Conservation (phyloP, 345 rosid species). For the Eucalyptus caleyi region DNA sequence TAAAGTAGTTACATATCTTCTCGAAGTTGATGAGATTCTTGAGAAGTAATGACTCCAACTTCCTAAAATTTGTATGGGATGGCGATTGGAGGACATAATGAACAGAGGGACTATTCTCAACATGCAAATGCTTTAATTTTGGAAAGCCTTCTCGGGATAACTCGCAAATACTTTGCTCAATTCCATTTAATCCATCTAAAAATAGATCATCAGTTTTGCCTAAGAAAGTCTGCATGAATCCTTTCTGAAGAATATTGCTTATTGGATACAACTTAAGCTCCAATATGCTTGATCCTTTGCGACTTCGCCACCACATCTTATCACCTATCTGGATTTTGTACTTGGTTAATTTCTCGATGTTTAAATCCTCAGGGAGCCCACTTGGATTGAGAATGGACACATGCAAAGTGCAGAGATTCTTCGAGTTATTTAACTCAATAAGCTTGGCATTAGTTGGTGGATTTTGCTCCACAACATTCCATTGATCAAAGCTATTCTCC, state of each 20-base stretch:
- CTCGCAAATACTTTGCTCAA: no score
- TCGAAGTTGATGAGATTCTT: no score
- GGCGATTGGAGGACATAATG: no score
- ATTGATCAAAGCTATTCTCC: fast-evolving
- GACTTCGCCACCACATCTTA: fast-evolving
- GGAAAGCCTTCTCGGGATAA: no score
- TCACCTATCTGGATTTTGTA: fast-evolving
- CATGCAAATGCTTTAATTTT: no score
- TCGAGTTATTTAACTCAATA: not conserved
- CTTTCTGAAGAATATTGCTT: no score
- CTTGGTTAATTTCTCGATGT: fast-evolving
- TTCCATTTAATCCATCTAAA: no score
- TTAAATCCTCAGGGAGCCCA: fast-evolving
- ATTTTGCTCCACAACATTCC: not conserved
- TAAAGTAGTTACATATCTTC: no score
- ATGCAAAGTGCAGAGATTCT: fast-evolving
- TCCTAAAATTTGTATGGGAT: no score
- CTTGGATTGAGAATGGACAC: fast-evolving
- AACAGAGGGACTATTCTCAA: fast-evolving
- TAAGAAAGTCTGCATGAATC: no score
- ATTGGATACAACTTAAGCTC: fast-evolving
- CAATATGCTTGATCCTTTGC: no score
- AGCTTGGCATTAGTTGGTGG: fast-evolving
- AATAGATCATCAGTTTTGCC: fast-evolving
- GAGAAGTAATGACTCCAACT: fast-evolving